phyloP scores from a whole-genome alignment of 257 asterid species.

The Scutellaria galericulata region DNA sequence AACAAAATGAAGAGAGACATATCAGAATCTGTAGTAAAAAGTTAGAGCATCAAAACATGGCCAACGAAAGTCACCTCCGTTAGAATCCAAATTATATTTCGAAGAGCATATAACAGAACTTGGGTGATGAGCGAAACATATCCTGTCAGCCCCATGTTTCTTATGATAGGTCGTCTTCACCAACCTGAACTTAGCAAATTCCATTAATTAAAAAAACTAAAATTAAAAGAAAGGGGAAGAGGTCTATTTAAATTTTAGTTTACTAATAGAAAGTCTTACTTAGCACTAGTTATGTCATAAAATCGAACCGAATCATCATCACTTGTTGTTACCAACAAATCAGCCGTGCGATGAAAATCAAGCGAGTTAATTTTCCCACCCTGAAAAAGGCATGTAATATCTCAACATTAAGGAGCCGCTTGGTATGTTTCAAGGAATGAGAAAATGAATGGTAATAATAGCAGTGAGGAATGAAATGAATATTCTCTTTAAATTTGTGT shows the following conservation, averaged over 20 bases:
- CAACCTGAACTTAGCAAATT: constrained; percentile 56
- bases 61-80: constrained; percentile 60
- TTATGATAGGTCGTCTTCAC: constrained; percentile 87
- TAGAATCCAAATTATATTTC: constrained; percentile 56
- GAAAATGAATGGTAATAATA: too few species aligned
- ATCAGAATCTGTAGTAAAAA: constrained; percentile 35
- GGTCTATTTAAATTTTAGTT: neutral
- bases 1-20: constrained; percentile 32
- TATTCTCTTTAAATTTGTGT: too few species aligned
- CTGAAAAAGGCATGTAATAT: constrained; percentile 40
- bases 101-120: constrained; percentile 90
- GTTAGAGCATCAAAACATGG: constrained; percentile 16
- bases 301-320: constrained; percentile 91
- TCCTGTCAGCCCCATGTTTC: constrained; percentile 88
- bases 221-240: neutral
- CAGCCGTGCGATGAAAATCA: constrained; percentile 88
- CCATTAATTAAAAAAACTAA: neutral
- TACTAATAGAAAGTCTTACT: constrained; percentile 52
- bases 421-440: too few species aligned
- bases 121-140: constrained; percentile 94
- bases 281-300: constrained; percentile 75
- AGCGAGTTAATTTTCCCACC: constrained; percentile 85
- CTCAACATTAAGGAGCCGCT: constrained; percentile 18
- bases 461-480: too few species aligned
- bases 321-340: constrained; percentile 81